Conservation (phyloP, 2,329 filamentous ascomycete species). For the Xylariaceae sp. region DNA sequence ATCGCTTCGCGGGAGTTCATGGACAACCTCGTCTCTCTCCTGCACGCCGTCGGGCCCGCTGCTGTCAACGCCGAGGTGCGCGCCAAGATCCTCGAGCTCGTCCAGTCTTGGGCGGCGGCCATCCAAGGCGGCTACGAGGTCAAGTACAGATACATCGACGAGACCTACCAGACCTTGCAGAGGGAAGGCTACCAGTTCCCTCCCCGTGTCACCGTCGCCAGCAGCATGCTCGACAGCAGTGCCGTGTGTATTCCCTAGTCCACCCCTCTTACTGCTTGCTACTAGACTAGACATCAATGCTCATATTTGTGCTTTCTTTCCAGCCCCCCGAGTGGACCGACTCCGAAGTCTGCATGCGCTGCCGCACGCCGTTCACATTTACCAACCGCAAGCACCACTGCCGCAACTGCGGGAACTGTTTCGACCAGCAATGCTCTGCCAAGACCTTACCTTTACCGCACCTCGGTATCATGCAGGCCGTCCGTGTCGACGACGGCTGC, state of each 20-base stretch:
- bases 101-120: constrained; percentile 89
- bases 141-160: constrained; percentile 80
- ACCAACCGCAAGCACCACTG: constrained; percentile 99
- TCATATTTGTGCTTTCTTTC: too few species aligned
- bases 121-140: constrained; percentile 82
- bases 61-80: constrained; percentile 84
- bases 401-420: constrained; percentile 95
- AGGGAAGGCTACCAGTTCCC: constrained; percentile 87
- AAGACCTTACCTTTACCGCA: constrained; percentile 88
- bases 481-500: constrained; percentile 94
- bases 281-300: background rate
- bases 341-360: constrained; percentile 98
- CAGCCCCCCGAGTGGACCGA: constrained; percentile 96
- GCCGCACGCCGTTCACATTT: constrained; percentile 90
- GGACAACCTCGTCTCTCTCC: constrained; percentile 89
- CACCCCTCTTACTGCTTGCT: constrained; percentile 7
- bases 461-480: constrained; percentile 84
- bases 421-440: constrained; percentile 90
- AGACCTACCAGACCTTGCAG: constrained; percentile 81
- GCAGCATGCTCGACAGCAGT: constrained; percentile 96
- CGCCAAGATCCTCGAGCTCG: constrained; percentile 85
- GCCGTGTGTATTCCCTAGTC: constrained; percentile 60
- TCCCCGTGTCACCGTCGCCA: constrained; percentile 80
- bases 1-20: constrained; percentile 97
- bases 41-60: constrained; percentile 73